Base-by-base conservation (phyloP, 345 rosid genomes). In the Euphorbia tirucalli region DNA sequence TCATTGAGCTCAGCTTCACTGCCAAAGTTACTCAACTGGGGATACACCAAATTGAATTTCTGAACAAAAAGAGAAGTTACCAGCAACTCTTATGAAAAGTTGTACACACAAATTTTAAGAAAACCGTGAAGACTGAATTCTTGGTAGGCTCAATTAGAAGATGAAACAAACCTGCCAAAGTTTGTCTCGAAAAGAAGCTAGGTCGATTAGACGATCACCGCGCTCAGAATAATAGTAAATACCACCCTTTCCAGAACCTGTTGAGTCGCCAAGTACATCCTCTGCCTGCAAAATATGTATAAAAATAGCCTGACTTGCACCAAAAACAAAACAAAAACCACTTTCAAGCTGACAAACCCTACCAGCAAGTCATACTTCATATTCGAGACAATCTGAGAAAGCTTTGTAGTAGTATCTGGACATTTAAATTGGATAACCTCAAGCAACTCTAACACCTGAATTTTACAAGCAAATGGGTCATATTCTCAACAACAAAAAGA, bases 161-260 rank as follows among this genome's bases (percentile, higher is more conserved):
- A 14, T 37, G 48, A 64, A 68, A 64, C 31, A 24, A 72, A 91
- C 98, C 98, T 90, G 89, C 91, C 92, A 92, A 70, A 94, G 91
- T 77, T 84, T 92, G 77, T 87, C 85, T 32, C 92, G 84, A 68
- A 92, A 87, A 62, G 92, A 84, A 77, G 92, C 75, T 43, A 92
- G 88, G 76, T 92, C 97, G 79, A 94, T 87, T 50, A 92, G 82
- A 65, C 96, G 97, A 78, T 94, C 98, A 61, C 93, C 98, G 37
- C 98, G 96, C 83, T 92, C 95, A 2, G 95, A 89, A 70, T 89
- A 90, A 75, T 87, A 94, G 83, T 92, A 92, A 60, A 88, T 82
- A 66, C 98, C 91, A 68, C 92, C 95, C 68, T 86, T 90, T 74
- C 83, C 95, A 70, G 94, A 85, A 77, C 90, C 74, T 71, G 79